Evolutionary conservation across 805 yeast species (phyloP).

Genomic region (Sugiyamaella lignohabitans): DNA sequence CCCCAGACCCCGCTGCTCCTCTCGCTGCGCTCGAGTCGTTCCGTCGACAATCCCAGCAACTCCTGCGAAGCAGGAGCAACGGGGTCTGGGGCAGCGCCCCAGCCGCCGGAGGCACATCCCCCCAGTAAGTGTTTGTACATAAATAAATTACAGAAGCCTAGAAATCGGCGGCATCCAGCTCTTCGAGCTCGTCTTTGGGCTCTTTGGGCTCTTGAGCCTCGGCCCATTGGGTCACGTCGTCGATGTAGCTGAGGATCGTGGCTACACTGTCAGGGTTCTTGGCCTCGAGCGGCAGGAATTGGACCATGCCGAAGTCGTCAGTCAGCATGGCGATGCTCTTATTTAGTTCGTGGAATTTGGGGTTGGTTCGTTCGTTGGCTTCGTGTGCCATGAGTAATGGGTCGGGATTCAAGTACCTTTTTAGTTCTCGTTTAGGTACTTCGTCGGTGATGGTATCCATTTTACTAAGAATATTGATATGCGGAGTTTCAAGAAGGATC

Average conservation of each 20-base stretch:
- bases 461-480: constrained; percentile 82
- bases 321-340: constrained; percentile 80
- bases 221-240: constrained; percentile 96
- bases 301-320: constrained; percentile 99
- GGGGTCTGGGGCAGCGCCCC: background rate
- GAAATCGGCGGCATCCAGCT: no score
- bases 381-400: constrained; percentile 62
- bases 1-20: background rate
- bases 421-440: constrained; percentile 66
- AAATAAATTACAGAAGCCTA: no score
- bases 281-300: constrained; percentile 83
- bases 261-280: constrained; percentile 69
- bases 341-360: constrained; percentile 65
- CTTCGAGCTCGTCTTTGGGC: constrained; percentile 63
- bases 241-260: constrained; percentile 83
- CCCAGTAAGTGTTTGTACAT: no score
- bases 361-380: constrained; percentile 45
- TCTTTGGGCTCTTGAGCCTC: constrained; percentile 96
- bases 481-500: constrained; percentile 93
- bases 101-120: background rate
- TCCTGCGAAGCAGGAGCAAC: background rate
- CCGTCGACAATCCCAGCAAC: background rate
- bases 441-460: constrained; percentile 79
- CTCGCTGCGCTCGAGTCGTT: background rate
- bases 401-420: constrained; percentile 85